These are phyloP conservation scores for Cladophialophora psammophila DNA, from an alignment of 2,329 filamentous ascomycete genomes.

Conservation along the genomic window DNA sequence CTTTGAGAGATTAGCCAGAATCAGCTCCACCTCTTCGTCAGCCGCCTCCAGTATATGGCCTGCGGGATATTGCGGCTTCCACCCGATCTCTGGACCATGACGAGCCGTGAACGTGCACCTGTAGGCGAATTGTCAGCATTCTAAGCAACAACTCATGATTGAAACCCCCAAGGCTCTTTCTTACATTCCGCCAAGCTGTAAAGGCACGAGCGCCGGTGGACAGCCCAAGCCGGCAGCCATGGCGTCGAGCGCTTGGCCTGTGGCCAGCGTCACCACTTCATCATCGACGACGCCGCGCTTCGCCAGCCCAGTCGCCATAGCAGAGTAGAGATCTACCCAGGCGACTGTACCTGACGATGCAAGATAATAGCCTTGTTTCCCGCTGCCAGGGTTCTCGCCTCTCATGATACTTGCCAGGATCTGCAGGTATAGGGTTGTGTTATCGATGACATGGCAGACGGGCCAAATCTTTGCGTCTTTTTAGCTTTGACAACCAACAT, in stretches of 20 bases:
- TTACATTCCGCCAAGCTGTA: conserved; percentile 52
- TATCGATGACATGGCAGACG: no score
- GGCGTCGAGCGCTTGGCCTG: conserved; percentile 47
- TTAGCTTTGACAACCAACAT: no score
- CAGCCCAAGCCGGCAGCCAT: conserved; percentile 53
- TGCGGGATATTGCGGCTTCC: conserved; percentile 40
- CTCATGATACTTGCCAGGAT: conserved; percentile 38
- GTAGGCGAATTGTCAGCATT: no score
- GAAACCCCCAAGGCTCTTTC: no score
- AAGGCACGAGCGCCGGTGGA: conserved; percentile 47
- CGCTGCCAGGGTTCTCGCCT: conserved; percentile 48
- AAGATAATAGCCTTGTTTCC: conserved; percentile 60
- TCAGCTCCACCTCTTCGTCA: no score
- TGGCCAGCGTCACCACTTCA: conserved; percentile 31
- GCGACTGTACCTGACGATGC: conserved; percentile 58
- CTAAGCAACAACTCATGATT: no score
- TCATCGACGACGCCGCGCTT: no score
- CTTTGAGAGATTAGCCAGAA: no score
- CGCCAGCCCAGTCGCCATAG: conserved; percentile 48
- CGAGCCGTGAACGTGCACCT: no score
- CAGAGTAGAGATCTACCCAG: conserved; percentile 60
- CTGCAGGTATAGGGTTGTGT: no score
- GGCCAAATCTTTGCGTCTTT: no score
- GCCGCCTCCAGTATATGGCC: background rate
- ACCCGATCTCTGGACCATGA: no score